A percentile compares a stretch with the other conserved stretches of the same genome.
Conservation (phyloP, 805 yeast genomes). For the Candida ovalis region DNA sequence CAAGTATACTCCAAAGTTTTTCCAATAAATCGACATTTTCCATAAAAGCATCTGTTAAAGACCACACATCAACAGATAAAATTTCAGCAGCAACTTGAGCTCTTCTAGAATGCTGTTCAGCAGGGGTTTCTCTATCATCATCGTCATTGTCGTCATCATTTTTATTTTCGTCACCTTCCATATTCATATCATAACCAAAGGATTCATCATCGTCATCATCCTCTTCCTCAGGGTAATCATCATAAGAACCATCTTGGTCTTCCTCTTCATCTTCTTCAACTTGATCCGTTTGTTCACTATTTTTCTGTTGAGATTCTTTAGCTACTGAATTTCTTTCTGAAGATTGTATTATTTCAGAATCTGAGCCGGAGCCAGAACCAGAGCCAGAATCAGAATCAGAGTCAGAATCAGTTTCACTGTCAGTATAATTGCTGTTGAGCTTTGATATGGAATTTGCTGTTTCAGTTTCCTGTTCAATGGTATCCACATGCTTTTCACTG, state of each 20-base stretch:
- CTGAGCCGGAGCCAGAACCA: constrained; percentile 20
- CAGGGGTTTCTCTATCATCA: constrained; percentile 29
- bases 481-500: neutral
- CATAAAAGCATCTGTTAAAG: constrained; percentile 85
- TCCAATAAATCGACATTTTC: constrained; percentile 62
- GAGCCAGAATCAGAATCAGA: constrained; percentile 15
- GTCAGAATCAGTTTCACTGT: constrained; percentile 5
- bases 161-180: constrained; percentile 22
- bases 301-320: neutral
- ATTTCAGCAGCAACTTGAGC: constrained; percentile 85
- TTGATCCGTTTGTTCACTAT: neutral
- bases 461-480: constrained; percentile 12
- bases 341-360: constrained; percentile 4
- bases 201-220: constrained; percentile 15
- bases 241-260: constrained; percentile 4
- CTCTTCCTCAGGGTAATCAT: constrained; percentile 14
- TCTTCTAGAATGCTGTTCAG: constrained; percentile 34
- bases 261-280: constrained; percentile 3
- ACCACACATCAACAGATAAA: constrained; percentile 89
- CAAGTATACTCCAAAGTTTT: constrained; percentile 77
- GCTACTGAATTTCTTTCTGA: neutral
- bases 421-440: neutral
- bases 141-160: constrained; percentile 27
- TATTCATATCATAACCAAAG: constrained; percentile 1
- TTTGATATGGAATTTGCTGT: neutral